A percentile compares a stretch with the other conserved stretches of the same genome.
These are phyloP conservation scores for Amanita exitialis DNA, from an alignment of 768 basidiomycete species.

Conservation along the genomic window DNA sequence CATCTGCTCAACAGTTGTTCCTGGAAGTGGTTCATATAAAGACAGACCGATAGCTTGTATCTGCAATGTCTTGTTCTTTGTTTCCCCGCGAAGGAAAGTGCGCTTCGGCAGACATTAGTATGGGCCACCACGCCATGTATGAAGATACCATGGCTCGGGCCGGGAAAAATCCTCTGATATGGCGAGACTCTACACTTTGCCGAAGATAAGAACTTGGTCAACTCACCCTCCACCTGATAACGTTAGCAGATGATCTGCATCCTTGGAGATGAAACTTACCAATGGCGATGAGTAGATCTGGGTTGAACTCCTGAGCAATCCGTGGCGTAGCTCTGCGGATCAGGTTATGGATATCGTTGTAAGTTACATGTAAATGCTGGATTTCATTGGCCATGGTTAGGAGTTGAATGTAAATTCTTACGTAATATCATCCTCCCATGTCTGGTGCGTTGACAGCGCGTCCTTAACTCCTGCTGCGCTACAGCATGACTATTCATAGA, in stretches of 20 bases:
- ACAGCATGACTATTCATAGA: conserved; percentile 18
- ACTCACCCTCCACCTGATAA: conserved; percentile 72
- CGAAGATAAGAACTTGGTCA: conserved; percentile 7
- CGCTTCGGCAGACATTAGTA: conserved; percentile 32
- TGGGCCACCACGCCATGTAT: conserved; percentile 1
- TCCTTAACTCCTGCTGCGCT: neutral
- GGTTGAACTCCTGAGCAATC: conserved; percentile 74
- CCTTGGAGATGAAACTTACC: conserved; percentile 28
- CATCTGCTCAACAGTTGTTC: conserved; percentile 60
- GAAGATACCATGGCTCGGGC: conserved; percentile 71
- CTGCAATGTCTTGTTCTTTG: conserved; percentile 69
- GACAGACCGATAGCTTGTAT: conserved; percentile 97
- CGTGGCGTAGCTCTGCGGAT: conserved; percentile 56
- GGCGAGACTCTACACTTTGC: neutral
- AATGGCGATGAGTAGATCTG: conserved; percentile 80
- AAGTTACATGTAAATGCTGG: conserved; percentile 65
- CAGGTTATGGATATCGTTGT: conserved; percentile 89
- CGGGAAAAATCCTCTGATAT: conserved; percentile 82
- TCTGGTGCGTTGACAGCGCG: conserved; percentile 18
- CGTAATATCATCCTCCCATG: conserved; percentile 5
- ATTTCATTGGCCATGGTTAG: conserved; percentile 29
- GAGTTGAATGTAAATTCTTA: neutral
- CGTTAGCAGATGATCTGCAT: neutral
- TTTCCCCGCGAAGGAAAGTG: conserved; percentile 71
- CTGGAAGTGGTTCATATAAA: conserved; percentile 84